A percentile compares a stretch with the other conserved stretches of the same genome.
These are phyloP conservation scores for Cordyceps javanica DNA, from an alignment of 2,329 filamentous ascomycete genomes.

Conservation along the genomic window DNA sequence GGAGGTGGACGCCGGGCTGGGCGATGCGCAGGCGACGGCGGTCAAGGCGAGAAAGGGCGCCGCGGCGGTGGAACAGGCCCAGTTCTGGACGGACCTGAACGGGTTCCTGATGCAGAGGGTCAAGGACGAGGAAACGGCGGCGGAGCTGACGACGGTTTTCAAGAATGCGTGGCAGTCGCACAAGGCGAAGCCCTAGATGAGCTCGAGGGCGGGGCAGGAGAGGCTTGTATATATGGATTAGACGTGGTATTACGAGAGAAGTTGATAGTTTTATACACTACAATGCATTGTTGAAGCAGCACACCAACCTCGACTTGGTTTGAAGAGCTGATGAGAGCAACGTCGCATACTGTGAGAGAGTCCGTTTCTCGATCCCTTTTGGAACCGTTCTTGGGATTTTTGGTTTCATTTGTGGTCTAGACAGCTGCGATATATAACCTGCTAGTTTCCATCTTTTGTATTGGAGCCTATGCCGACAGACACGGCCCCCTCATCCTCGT, in stretches of 20 bases:
- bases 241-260: neutral
- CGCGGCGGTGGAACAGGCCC: conserved; percentile 51
- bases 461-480: neutral
- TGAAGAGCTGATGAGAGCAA: neutral
- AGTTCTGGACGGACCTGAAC: conserved; percentile 82
- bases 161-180: conserved; percentile 61
- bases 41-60: neutral
- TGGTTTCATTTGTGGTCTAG: conserved; percentile 3
- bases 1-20: conserved; percentile 3
- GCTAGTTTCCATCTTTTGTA: conserved; percentile 10
- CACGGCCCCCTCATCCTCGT: neutral
- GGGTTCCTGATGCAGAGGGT: conserved; percentile 75
- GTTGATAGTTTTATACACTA: neutral
- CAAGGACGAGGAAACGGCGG: conserved; percentile 61
- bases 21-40: too few relatives aligned
- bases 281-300: neutral
- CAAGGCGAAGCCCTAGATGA: conserved; percentile 23
- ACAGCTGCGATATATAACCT: conserved; percentile 12
- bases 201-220: neutral
- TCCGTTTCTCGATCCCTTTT: neutral
- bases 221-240: neutral
- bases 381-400: neutral
- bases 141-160: conserved; percentile 61
- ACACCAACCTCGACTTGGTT: neutral
- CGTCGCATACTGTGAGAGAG: too few relatives aligned